Percentiles rank a stretch among this genome's conserved stretches.
Conservation (phyloP, 2,329 filamentous ascomycete genomes). For the Diaporthe aspalathi region DNA sequence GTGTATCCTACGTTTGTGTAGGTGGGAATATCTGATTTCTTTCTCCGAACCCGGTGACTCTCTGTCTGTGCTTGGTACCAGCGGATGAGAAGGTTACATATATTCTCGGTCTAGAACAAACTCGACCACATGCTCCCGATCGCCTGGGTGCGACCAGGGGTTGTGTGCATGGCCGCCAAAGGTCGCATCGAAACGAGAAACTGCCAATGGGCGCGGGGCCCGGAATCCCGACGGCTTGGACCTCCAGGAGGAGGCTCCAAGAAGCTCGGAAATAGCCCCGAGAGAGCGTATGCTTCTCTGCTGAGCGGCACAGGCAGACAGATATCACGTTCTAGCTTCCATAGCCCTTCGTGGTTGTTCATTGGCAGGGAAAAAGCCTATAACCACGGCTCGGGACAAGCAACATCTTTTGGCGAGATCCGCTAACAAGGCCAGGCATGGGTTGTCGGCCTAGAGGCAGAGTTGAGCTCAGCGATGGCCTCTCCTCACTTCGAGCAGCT, state of each 20-base stretch:
- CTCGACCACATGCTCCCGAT: not conserved
- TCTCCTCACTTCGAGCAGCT: not conserved
- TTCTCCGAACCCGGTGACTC: too few relatives aligned
- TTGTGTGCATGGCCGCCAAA: not conserved
- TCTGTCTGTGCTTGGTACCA: not conserved
- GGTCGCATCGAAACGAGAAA: conserved; percentile 9
- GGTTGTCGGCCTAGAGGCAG: not conserved
- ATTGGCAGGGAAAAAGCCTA: conserved; percentile 16
- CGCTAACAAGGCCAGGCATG: conserved; percentile 1
- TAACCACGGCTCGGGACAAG: conserved; percentile 6
- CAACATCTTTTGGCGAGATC: conserved; percentile 6
- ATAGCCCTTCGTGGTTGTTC: not conserved
- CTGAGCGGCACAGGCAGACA: not conserved
- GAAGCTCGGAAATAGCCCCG: not conserved
- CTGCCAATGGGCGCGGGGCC: conserved; percentile 1
- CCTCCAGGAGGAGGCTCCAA: not conserved
- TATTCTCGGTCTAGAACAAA: not conserved
- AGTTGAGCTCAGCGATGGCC: not conserved
- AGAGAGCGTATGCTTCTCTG: not conserved
- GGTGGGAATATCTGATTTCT: not conserved
- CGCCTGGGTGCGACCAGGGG: not conserved
- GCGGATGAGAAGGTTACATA: conserved; percentile 4
- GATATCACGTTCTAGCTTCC: not conserved
- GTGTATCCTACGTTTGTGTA: too few relatives aligned
- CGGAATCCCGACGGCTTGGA: not conserved